Evolutionary conservation across 176 grass and related monocot genomes (phyloP).

Genomic region (Eleusine coracana): DNA sequence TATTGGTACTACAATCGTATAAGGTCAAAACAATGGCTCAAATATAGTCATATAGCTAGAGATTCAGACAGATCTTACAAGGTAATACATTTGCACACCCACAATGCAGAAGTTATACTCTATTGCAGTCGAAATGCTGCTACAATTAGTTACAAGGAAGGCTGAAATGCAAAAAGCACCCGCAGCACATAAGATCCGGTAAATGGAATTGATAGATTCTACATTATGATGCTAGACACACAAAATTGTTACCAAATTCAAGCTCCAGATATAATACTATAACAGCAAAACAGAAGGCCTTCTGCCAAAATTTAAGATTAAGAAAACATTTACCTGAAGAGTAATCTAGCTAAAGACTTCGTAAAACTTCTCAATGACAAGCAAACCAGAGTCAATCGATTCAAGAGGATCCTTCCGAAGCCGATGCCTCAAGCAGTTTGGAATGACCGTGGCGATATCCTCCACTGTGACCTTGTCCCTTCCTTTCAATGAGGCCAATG

Average conservation of each 20-base stretch:
- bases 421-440: slow-evolving; percentile 96
- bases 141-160: slow-evolving; percentile 27
- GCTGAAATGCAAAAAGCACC: not conserved
- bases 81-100: not conserved
- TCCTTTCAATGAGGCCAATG: slow-evolving; percentile 82
- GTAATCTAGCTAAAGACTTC: slow-evolving; percentile 80
- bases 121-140: not conserved
- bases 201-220: slow-evolving; percentile 24
- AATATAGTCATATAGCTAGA: not conserved
- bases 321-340: slow-evolving; percentile 41
- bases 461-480: slow-evolving; percentile 82
- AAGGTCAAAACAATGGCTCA: too few species aligned
- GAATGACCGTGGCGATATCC: slow-evolving; percentile 93
- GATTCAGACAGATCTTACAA: slow-evolving; percentile 8
- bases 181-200: slow-evolving; percentile 23
- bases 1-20: not conserved
- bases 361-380: slow-evolving; percentile 95
- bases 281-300: slow-evolving; percentile 33
- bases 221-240: slow-evolving; percentile 33
- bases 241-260: slow-evolving; percentile 32
- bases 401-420: slow-evolving; percentile 94
- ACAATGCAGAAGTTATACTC: not conserved
- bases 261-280: slow-evolving; percentile 1
- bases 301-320: slow-evolving; percentile 32
- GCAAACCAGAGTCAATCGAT: slow-evolving; percentile 93